Conservation (phyloP, 805 yeast genomes). For the Pichia exigua region DNA sequence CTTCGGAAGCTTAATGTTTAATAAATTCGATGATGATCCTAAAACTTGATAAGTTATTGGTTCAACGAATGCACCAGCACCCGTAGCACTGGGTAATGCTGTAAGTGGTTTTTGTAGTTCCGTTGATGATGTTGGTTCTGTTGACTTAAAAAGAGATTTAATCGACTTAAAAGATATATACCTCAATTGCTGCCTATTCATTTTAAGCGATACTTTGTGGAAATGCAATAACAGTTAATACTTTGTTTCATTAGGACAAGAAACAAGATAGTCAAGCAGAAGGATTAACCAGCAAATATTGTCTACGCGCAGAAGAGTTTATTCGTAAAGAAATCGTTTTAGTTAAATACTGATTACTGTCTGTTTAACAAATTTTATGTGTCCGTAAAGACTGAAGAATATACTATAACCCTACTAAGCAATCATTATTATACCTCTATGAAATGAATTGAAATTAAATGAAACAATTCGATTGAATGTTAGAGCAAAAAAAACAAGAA, state of each 20-base stretch:
- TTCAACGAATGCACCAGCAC: slow-evolving; percentile 39
- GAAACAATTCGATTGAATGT: no score
- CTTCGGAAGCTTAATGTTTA: slow-evolving; percentile 38
- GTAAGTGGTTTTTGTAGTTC: slow-evolving; percentile 16
- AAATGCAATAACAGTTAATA: background rate
- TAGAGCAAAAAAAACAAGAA: background rate
- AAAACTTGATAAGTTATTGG: slow-evolving; percentile 35
- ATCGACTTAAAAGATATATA: slow-evolving; percentile 5
- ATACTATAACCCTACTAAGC: no score
- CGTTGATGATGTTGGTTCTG: slow-evolving; percentile 5
- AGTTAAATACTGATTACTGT: no score
- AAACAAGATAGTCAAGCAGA: background rate
- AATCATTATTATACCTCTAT: no score
- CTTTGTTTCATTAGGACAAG: background rate
- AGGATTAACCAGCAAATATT: background rate
- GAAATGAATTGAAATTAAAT: no score
- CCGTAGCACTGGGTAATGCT: slow-evolving; percentile 32
- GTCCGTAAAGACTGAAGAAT: no score
- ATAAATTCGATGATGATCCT: slow-evolving; percentile 32
- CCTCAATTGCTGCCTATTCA: background rate
- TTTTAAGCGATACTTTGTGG: background rate
- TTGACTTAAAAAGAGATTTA: slow-evolving; percentile 5
- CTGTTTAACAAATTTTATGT: no score
- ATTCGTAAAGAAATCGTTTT: background rate
- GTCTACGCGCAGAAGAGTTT: background rate